Conservation (phyloP, 805 yeast genomes). For the Hanseniaspora valbyensis region DNA sequence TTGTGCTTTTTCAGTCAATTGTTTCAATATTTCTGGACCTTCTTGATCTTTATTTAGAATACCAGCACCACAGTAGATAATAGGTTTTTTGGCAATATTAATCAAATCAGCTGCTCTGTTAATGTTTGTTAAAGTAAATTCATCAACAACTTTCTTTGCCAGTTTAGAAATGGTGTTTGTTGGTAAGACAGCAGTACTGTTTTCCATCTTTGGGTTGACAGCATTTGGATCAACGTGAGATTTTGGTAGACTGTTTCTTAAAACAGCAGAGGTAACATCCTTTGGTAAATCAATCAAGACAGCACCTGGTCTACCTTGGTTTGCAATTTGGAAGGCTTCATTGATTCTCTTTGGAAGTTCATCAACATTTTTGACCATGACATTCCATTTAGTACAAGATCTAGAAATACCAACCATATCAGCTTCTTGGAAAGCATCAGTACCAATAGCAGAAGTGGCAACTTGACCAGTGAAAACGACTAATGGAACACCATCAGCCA, state of each 20-base stretch:
- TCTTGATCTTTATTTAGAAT: slow-evolving; percentile 58
- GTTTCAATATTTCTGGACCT: slow-evolving; percentile 69
- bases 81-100: slow-evolving; percentile 75
- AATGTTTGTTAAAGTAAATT: slow-evolving; percentile 64
- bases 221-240: slow-evolving; percentile 61
- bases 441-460: slow-evolving; percentile 88
- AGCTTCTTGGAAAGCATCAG: slow-evolving; percentile 99
- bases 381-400: slow-evolving; percentile 98
- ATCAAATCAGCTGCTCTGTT: slow-evolving; percentile 66
- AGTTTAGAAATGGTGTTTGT: slow-evolving; percentile 54
- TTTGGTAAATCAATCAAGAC: slow-evolving; percentile 95
- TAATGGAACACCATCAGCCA: slow-evolving; percentile 94
- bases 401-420: slow-evolving; percentile 95
- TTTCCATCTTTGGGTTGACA: slow-evolving; percentile 52
- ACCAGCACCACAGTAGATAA: slow-evolving; percentile 89
- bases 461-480: slow-evolving; percentile 97
- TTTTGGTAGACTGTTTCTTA: slow-evolving; percentile 76
- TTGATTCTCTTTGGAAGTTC: slow-evolving; percentile 92
- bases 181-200: slow-evolving; percentile 59
- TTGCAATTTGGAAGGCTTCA: slow-evolving; percentile 96
- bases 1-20: slow-evolving; percentile 77
- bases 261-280: slow-evolving; percentile 89
- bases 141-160: slow-evolving; percentile 58
- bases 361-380: slow-evolving; percentile 89
- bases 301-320: slow-evolving; percentile 95